A percentile compares a stretch with the other conserved stretches of the same genome.
These are phyloP conservation scores for Fusarium sp. DNA, from an alignment of 2,329 filamentous ascomycete genomes.

Conservation along the genomic window DNA sequence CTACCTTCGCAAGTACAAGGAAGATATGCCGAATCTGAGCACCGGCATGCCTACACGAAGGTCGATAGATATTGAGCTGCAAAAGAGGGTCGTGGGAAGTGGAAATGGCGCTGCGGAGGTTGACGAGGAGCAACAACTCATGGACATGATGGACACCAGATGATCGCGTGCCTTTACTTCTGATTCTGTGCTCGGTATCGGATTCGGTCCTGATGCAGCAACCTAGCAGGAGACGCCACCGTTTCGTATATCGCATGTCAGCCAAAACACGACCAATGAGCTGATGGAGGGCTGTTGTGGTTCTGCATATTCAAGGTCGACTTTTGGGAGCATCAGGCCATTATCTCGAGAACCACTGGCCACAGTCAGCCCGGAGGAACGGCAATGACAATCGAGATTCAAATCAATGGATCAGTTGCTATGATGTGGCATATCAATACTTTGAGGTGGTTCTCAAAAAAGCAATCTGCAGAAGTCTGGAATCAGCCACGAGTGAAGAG, in stretches of 20 bases:
- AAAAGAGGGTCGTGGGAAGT: slow-evolving; percentile 58
- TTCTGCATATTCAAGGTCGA: slow-evolving; percentile 6
- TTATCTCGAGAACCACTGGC: slow-evolving; percentile 7
- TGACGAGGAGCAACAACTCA: slow-evolving; percentile 58
- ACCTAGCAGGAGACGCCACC: slow-evolving; percentile 1
- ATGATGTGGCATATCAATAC: slow-evolving; percentile 1
- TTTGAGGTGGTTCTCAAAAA: neutral
- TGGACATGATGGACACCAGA: slow-evolving; percentile 52
- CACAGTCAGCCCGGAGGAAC: neutral
- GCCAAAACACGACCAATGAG: slow-evolving; percentile 28
- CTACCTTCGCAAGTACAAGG: slow-evolving; percentile 71
- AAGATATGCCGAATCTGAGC: slow-evolving; percentile 61
- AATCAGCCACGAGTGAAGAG: slow-evolving; percentile 18
- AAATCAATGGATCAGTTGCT: slow-evolving; percentile 1
- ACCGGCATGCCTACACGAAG: slow-evolving; percentile 67
- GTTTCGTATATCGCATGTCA: slow-evolving; percentile 21
- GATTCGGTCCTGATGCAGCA: slow-evolving; percentile 17
- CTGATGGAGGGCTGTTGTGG: slow-evolving; percentile 10
- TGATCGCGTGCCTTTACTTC: slow-evolving; percentile 28
- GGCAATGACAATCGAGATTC: slow-evolving; percentile 8
- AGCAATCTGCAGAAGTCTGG: slow-evolving; percentile 18
- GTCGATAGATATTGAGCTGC: slow-evolving; percentile 69
- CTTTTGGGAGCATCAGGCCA: slow-evolving; percentile 38
- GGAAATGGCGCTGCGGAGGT: slow-evolving; percentile 39
- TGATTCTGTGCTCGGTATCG: slow-evolving; percentile 6